These are phyloP conservation scores for Trifolium subterraneum DNA, from an alignment of 306 rosid species.

Conservation along the genomic window DNA sequence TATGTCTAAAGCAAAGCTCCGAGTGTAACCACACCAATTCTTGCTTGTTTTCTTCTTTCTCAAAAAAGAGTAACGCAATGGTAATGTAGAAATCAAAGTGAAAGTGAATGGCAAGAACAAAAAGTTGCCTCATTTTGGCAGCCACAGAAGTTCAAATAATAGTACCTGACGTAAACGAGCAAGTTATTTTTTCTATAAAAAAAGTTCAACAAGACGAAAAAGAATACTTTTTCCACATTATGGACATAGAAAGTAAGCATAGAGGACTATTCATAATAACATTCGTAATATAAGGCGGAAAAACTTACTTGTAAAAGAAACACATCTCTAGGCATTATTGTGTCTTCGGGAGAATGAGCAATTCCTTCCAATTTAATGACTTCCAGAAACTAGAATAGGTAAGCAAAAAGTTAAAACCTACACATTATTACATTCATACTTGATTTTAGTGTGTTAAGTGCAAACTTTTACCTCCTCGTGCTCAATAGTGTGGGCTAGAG, in stretches of 20 bases:
- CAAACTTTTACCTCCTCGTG: slow-evolving; percentile 77
- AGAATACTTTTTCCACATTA: neutral
- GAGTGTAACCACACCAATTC: neutral
- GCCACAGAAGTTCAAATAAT: neutral
- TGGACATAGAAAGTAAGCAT: slow-evolving; percentile 2
- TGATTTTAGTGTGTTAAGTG: slow-evolving; percentile 4
- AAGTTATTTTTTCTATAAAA: slow-evolving; percentile 3
- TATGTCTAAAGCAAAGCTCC: neutral
- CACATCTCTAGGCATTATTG: slow-evolving; percentile 88
- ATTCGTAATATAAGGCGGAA: neutral
- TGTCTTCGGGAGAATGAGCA: slow-evolving; percentile 84
- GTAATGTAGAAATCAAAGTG: neutral
- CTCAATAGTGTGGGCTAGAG: slow-evolving; percentile 93
- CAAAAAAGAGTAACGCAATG: neutral
- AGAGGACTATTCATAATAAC: neutral
- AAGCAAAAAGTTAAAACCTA: slow-evolving; percentile 11
- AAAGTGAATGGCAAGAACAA: neutral
- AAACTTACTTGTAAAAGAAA: slow-evolving; percentile 85
- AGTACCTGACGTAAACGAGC: neutral
- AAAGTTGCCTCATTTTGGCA: slow-evolving; percentile 1
- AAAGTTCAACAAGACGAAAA: neutral
- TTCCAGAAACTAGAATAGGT: slow-evolving; percentile 70
- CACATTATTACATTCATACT: neutral
- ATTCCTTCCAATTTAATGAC: slow-evolving; percentile 91
- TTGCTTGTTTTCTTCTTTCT: neutral